Evolutionary conservation across 1,139 yeast species (phyloP), one percentile per base, ranked within the genome.

Genomic region (Diutina sp.): DNA sequence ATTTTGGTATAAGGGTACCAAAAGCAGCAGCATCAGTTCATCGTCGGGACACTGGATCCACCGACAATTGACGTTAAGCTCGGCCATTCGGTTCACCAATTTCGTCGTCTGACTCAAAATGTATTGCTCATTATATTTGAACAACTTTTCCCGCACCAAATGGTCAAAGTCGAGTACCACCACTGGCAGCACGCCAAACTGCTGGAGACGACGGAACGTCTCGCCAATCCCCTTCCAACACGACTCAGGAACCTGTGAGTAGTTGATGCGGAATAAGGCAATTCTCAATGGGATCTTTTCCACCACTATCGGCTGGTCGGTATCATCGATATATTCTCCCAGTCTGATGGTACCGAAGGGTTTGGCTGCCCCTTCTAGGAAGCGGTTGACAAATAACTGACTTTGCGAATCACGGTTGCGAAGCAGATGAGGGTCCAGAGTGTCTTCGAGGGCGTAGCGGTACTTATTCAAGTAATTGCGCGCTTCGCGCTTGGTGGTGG

Each of bases 401-500:
- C 79, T 62, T 63, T 79, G 78, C 58, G 61, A 61, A 53, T 69
- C 72, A 55, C 68, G 63, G 44, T 60, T 62, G 4, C 63, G 57
- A 38, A 66, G 58, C 18, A 61, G 18, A 29, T 16, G 14, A 16
- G 44, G 29, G 6, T 14, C 35, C 30, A 11, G 16, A 2, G 44
- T 14, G 11, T 21, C 21, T 57, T 71, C 72, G 61, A 72, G 72
- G 60, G 72, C 78, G 63, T 74, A 69, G 66, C 76, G 71, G 62
- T 87, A 87, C 66, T 84, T 85, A 48, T 77, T 70, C 55, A 87
- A 67, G 64, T 86, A 87, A 58, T 82, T 83, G 60, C 76, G 74
- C 3, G 90, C 89, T 65, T 87, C 95, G 61, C 95, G 68, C 65
- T 85, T 85, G 1, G 93, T 86, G 12, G 91, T 87, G 6, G 95